A percentile compares a stretch with the other conserved stretches of the same genome.
Conservation (phyloP, 2,329 filamentous ascomycete species). For the Aspergillus sp. region DNA sequence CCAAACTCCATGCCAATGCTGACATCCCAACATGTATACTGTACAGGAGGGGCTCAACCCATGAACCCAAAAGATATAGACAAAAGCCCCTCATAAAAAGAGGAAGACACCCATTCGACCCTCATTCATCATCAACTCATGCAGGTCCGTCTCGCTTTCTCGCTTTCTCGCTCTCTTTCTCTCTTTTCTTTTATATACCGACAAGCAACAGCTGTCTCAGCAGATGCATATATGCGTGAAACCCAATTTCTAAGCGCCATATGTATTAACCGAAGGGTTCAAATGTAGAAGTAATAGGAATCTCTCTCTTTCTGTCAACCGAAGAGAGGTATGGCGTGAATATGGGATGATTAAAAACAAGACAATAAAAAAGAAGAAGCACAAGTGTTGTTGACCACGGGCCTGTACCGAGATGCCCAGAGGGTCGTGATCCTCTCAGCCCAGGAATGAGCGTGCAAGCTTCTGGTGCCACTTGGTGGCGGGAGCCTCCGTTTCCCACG, state of each 20-base stretch:
- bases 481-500: conserved; percentile 26
- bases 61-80: neutral
- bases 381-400: neutral
- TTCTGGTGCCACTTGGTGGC: conserved; percentile 21
- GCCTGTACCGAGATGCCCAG: neutral
- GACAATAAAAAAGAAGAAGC: neutral
- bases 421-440: conserved; percentile 4
- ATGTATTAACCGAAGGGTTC: neutral
- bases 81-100: neutral
- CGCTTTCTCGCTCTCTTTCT: too few species aligned
- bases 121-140: neutral
- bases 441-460: conserved; percentile 12
- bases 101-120: neutral
- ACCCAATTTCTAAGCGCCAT: conserved; percentile 1
- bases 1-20: conserved; percentile 20
- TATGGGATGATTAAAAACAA: neutral
- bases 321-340: too few species aligned
- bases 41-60: conserved; percentile 9
- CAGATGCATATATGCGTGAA: conserved; percentile 1
- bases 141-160: neutral
- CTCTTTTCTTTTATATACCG: neutral
- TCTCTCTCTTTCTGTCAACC: neutral
- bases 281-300: neutral
- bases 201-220: neutral
- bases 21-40: conserved; percentile 10